Evolutionary conservation across 2,329 filamentous ascomycete species (phyloP), one percentile per base, ranked within the genome.

Genomic region (Alternaria viburni): DNA sequence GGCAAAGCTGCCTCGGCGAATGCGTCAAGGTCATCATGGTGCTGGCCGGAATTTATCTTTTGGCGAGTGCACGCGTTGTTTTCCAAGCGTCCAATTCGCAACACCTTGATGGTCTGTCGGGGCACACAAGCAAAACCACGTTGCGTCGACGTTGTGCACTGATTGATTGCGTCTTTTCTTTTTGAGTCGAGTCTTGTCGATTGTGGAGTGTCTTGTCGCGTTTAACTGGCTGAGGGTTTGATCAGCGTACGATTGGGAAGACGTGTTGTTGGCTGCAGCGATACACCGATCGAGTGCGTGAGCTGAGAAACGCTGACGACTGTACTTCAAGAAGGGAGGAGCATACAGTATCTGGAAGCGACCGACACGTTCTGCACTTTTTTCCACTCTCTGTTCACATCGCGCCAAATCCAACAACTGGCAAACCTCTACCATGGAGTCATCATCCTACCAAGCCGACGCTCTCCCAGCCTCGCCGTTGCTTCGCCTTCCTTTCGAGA

Each of bases 401-500:
- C 28, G 17, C 15, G 21, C 23, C 52, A 28, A 25, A 51, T 12
- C 32, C 7, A 60, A 45, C 11, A n/a, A 9, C 25, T 49, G 10
- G 15, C 19, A 45, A 26, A 55, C 55, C 4, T 52, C 44, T 15
- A 59, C 19, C 8, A 72, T 69, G 67, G 32, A 54, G 11, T n/a
- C 43, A 41, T 54, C 17, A 10, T 3, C 41, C 6, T n/a, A 26
- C 28, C 13, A 51, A 11, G 43, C 44, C 45, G 55, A 59, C 17
- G 55, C 30, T 15, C 23, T 67, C 30, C 57, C 66, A 50, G 58
- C 67, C 13, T 79, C 78, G 46, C 77, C 75, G 3, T 78, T 84
- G 36, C 73, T 84, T n/a, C 78, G 79, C 8, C 73, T 85, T 6
- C 83, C 83, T 3, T 71, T 80, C 5, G 83, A 85, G 67, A 79